phyloP scores from a whole-genome alignment of 805 yeast genomes.

The Candida pini region DNA sequence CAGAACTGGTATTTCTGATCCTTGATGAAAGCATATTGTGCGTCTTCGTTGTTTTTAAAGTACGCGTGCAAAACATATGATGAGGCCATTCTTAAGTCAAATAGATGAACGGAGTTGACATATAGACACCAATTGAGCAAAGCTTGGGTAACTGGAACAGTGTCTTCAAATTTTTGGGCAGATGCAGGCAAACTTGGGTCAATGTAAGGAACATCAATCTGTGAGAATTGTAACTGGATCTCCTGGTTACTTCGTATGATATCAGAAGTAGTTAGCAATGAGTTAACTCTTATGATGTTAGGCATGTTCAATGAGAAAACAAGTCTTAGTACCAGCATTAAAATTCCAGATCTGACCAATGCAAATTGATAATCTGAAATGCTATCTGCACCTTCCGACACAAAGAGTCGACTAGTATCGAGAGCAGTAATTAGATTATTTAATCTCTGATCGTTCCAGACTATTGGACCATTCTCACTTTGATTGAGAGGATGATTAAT shows the following conservation, averaged over 20 bases:
- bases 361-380: slow-evolving; percentile 56
- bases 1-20: slow-evolving; percentile 55
- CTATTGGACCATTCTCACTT: slow-evolving; percentile 36
- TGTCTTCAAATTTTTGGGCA: slow-evolving; percentile 27
- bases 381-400: slow-evolving; percentile 65
- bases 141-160: slow-evolving; percentile 68
- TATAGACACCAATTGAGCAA: slow-evolving; percentile 77
- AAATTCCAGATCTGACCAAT: slow-evolving; percentile 54
- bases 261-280: slow-evolving; percentile 73
- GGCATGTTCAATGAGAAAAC: slow-evolving; percentile 67
- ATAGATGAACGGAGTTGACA: slow-evolving; percentile 76
- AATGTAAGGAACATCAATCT: slow-evolving; percentile 86
- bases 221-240: slow-evolving; percentile 66
- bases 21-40: slow-evolving; percentile 55
- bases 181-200: slow-evolving; percentile 49
- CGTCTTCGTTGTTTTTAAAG: slow-evolving; percentile 55
- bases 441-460: slow-evolving; percentile 75
- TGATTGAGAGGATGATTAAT: slow-evolving; percentile 55
- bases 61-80: slow-evolving; percentile 61
- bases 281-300: slow-evolving; percentile 56
- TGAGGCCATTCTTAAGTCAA: slow-evolving; percentile 76
- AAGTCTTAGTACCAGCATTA: slow-evolving; percentile 60
- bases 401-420: slow-evolving; percentile 69
- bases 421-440: slow-evolving; percentile 62
- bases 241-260: slow-evolving; percentile 60